Conservation (phyloP, 441 rosid genomes). For the Populus trichocarpa region DNA sequence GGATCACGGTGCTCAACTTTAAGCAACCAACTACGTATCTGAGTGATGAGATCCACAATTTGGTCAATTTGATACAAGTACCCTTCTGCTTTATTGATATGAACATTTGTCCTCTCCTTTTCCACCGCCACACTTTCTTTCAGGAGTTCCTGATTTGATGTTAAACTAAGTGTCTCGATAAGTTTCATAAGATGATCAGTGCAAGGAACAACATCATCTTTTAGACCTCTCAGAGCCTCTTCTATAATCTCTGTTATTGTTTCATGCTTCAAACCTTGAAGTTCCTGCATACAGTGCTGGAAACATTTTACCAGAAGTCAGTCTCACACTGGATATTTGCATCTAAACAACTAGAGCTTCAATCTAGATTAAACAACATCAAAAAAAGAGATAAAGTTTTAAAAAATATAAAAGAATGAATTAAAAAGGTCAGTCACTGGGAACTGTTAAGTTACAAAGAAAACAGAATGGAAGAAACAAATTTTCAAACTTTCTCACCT, state of each 20-base stretch:
- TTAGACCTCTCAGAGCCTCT: slow-evolving; percentile 45
- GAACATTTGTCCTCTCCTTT: slow-evolving; percentile 58
- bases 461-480: not conserved
- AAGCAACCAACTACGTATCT: slow-evolving; percentile 67
- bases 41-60: slow-evolving; percentile 52
- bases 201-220: slow-evolving; percentile 44
- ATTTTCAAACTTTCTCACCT: slow-evolving; percentile 39
- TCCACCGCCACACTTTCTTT: slow-evolving; percentile 81
- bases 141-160: slow-evolving; percentile 58
- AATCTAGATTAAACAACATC: not conserved
- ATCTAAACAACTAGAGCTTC: not conserved
- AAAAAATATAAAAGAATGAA: not conserved
- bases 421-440: not conserved
- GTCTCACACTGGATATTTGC: slow-evolving; percentile 9
- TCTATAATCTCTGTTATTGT: slow-evolving; percentile 42
- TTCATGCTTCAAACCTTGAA: slow-evolving; percentile 49
- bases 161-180: slow-evolving; percentile 52
- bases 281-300: slow-evolving; percentile 62
- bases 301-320: slow-evolving; percentile 32
- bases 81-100: slow-evolving; percentile 32
- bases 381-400: too few relatives aligned
- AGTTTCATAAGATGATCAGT: slow-evolving; percentile 45
- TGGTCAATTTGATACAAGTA: slow-evolving; percentile 38
- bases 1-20: slow-evolving; percentile 49
- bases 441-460: not conserved